Evolutionary conservation across 257 asterid species (phyloP).

Genomic region (Handroanthus guayacan): DNA sequence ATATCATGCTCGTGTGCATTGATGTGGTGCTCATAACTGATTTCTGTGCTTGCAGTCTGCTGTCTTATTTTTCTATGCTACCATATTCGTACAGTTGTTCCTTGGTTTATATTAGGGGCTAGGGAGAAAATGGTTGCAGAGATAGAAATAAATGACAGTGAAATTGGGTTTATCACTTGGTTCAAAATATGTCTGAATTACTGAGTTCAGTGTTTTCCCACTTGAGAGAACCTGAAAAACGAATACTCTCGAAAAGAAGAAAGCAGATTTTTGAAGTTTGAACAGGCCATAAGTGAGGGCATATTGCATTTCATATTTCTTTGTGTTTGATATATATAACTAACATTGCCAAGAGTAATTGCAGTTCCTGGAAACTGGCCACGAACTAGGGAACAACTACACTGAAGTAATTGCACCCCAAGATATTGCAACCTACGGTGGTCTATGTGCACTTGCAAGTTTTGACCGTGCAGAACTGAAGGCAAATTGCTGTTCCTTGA

Average conservation of each 20-base stretch:
- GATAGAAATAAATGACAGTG: background rate
- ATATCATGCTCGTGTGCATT: background rate
- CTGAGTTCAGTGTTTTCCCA: background rate
- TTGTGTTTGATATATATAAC: slow-evolving; percentile 29
- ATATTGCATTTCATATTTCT: background rate
- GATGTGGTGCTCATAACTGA: slow-evolving; percentile 16
- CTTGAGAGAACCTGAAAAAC: background rate
- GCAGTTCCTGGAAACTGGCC: slow-evolving; percentile 76
- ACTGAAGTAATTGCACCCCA: slow-evolving; percentile 79
- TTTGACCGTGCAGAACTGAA: slow-evolving; percentile 84
- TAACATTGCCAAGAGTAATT: slow-evolving; percentile 24
- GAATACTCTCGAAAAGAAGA: background rate
- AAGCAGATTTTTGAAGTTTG: background rate
- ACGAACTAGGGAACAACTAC: slow-evolving; percentile 65
- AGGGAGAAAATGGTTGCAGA: background rate
- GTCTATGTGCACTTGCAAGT: slow-evolving; percentile 92
- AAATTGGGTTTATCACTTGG: background rate
- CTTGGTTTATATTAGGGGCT: background rate
- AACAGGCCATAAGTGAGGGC: background rate
- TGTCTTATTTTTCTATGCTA: background rate
- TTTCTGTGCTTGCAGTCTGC: background rate
- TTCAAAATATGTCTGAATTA: background rate
- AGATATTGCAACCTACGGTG: slow-evolving; percentile 90
- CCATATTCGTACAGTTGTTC: slow-evolving; percentile 9
- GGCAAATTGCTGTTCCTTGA: slow-evolving; percentile 41